Evolutionary conservation across 805 yeast species (phyloP).

Genomic region (Jamesozyma spencerorum): DNA sequence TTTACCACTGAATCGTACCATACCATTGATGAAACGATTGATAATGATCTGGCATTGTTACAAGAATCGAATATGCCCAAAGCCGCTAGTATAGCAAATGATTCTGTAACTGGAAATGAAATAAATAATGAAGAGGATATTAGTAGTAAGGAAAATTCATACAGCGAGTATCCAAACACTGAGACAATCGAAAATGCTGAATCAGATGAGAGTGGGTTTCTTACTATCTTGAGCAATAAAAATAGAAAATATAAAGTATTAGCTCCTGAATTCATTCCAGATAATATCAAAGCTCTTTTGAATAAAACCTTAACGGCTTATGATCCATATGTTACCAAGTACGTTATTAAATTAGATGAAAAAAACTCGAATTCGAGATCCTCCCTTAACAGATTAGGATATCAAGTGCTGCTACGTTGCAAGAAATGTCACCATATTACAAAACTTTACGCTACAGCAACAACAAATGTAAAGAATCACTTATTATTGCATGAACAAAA

Average conservation of each 20-base stretch:
- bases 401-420: background rate
- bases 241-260: background rate
- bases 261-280: background rate
- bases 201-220: background rate
- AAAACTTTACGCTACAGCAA: slow-evolving; percentile 1
- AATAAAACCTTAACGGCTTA: slow-evolving; percentile 1
- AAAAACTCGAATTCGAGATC: background rate
- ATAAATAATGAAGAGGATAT: no score
- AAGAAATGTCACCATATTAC: slow-evolving; percentile 1
- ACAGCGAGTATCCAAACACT: no score
- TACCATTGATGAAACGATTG: no score
- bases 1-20: no score
- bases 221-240: background rate
- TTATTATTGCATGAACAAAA: background rate
- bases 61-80: no score
- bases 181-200: background rate
- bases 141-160: no score
- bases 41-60: no score
- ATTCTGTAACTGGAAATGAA: no score
- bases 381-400: background rate
- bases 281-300: background rate
- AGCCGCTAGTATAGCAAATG: no score
- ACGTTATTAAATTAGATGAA: background rate
- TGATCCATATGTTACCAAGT: background rate
- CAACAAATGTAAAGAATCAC: slow-evolving; percentile 1